These are phyloP conservation scores for Tricholoma sp. DNA, from an alignment of 768 basidiomycete genomes.

Conservation along the genomic window DNA sequence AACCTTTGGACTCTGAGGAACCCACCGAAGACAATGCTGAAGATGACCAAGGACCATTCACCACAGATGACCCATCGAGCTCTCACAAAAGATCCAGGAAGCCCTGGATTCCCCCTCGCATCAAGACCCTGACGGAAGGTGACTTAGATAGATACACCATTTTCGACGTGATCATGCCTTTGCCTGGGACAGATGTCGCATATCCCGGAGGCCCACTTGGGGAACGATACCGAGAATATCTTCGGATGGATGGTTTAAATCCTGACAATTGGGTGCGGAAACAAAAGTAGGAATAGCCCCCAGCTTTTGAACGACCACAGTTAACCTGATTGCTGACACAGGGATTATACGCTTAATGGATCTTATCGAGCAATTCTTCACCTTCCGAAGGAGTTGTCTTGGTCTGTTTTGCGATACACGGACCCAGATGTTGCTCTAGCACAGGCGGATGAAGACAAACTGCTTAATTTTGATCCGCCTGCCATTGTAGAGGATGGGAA, in stretches of 20 bases:
- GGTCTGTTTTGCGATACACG: constrained; percentile 83
- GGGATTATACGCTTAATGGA: constrained; percentile 89
- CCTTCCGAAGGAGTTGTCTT: constrained; percentile 74
- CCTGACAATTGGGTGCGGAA: constrained; percentile 84
- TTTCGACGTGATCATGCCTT: constrained; percentile 95
- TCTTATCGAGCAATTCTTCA: constrained; percentile 93
- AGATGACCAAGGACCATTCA: constrained; percentile 19
- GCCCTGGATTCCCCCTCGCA: constrained; percentile 61
- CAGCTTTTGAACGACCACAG: background rate
- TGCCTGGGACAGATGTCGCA: constrained; percentile 91
- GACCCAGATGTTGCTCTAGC: constrained; percentile 90
- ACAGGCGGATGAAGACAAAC: constrained; percentile 91
- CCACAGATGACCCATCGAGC: constrained; percentile 20
- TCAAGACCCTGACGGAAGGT: constrained; percentile 73
- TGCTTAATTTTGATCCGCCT: constrained; percentile 78
- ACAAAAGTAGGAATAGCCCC: constrained; percentile 60
- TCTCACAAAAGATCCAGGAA: constrained; percentile 36
- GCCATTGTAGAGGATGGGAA: constrained; percentile 63
- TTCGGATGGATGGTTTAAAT: constrained; percentile 84
- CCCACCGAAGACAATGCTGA: constrained; percentile 28
- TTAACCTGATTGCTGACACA: constrained; percentile 25
- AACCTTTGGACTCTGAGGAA: constrained; percentile 25
- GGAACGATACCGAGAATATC: constrained; percentile 76
- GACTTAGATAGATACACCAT: constrained; percentile 82
- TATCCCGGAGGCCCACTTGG: constrained; percentile 89